Evolutionary conservation across 2,329 filamentous ascomycete species (phyloP), one percentile per base, ranked within the genome.

Genomic region (Apiospora pterosperma): DNA sequence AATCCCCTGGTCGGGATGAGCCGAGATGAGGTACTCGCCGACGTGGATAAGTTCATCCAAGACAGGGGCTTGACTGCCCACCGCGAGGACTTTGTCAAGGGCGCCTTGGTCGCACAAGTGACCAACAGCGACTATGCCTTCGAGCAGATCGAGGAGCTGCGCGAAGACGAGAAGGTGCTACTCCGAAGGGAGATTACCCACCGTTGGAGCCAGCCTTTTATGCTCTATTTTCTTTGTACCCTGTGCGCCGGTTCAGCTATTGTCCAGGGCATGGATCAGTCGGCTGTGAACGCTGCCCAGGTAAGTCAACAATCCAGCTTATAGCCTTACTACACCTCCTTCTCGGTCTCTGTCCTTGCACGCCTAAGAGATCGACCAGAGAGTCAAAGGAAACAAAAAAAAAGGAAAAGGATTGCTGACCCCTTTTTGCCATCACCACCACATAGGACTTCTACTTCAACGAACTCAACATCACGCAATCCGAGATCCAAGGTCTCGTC

Each of bases 241-340:
- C 76, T 78, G 76, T 73, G 65, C 72, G 72, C 62, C 48, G 63
- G 69, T 5, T 68, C 67, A 23, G 89, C 89, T 14, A 87, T 88
- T 21, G 88, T 91, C 0, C 88, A 91, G 72, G 89, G 88, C 71
- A 89, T 88, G 86, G 87, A 90, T 73, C 85, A 90, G 74, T 89
- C 87, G 1, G 88, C 89, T 10, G 86, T 89, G 67, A 90, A 90
- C 70, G 88, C 88, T 41, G 88, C 87, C 10, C 88, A 91, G 68
- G 80, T 87, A 25, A 48, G 60, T 5, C 34, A 1, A n/a, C 3
- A n/a, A 38, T 10, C 10, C 38, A 16, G 16, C 5, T 39, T 23
- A 5, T 25, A 4, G n/a, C 10, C n/a, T 25, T 19, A 11, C n/a
- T 5, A 5, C 16, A 19, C 5, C 25, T n/a, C n/a, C 16, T n/a